Evolutionary conservation across 208 protist genomes (phyloP), one percentile per base, ranked within the genome.

Genomic region (Leishmania major): DNA sequence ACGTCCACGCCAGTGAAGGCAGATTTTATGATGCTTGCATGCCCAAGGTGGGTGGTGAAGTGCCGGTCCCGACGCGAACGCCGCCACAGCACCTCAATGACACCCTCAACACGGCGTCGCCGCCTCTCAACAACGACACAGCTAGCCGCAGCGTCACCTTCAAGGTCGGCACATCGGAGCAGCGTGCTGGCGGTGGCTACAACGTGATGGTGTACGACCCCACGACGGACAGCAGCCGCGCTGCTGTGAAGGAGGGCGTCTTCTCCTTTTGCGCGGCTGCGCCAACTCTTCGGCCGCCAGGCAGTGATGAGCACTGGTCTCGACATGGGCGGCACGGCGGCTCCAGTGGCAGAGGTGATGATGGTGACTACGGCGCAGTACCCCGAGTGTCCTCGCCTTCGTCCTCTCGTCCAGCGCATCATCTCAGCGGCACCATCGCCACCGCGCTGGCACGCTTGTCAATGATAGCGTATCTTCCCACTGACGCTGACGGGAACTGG

Each of bases 401-500:
- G 13, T 62, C 73, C 25, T 55, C 35, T 22, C 73, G 31, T 25
- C 31, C 73, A n/a, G 40, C 31, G 73, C 75, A 17, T 11, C 75
- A 66, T 31, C 79, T 84, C 53, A 57, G 69, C n/a, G 77, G 80
- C 64, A 77, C 74, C 43, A 49, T 81, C 53, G 80, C 77, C 28
- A 77, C 80, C 2, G 81, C 75, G 40, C 70, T 87, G 37, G 84
- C 84, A 35, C 70, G 79, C 17, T 69, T 84, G 31, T 84, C 84
- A 1, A 62, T 37, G n/a, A 53, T 84, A 17, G 75, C 77, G 22
- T 69, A 45, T 25, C 66, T 69, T 1, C n/a, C 69, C 15, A 77
- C 45, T 70, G 75, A 81, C 60, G 66, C 75, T 25, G 79, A 75
- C 49, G 80, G 67, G 45, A 62, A 66, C 8, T 49, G 75, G 55